Conservation (phyloP, 352 stramenopile genomes). For the Salisapilia sapeloensis region DNA sequence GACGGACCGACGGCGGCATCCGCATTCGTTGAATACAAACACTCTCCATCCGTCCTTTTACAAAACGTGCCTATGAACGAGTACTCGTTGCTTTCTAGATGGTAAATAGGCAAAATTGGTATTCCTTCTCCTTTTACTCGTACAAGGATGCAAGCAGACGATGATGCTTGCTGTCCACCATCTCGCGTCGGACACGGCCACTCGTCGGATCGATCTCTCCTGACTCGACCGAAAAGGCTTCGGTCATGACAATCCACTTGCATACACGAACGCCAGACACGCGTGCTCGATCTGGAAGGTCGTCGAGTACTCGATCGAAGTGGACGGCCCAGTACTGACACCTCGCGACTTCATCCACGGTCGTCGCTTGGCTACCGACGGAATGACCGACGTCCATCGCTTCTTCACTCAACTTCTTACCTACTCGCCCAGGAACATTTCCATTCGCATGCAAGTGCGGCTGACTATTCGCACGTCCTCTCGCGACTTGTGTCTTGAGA, state of each 20-base stretch:
- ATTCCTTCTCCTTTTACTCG: too few relatives aligned
- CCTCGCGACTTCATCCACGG: conserved; percentile 37
- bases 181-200: too few relatives aligned
- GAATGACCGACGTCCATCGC: conserved; percentile 8
- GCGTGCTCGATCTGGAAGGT: conserved; percentile 17
- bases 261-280: conserved; percentile 47
- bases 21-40: conserved; percentile 59
- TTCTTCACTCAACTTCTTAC: conserved; percentile 12
- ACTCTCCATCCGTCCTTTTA: conserved; percentile 1
- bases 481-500: conserved; percentile 25
- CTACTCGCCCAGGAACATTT: conserved; percentile 10
- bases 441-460: not conserved
- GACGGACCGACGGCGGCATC: conserved; percentile 71
- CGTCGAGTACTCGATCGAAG: conserved; percentile 45
- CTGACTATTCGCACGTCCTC: not conserved
- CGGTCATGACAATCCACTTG: conserved; percentile 70
- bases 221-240: conserved; percentile 42
- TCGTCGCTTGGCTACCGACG: conserved; percentile 12
- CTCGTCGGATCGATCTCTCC: conserved; percentile 38
- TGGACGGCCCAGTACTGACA: conserved; percentile 61
- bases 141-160: too few relatives aligned
- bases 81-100: too few relatives aligned
- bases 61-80: conserved; percentile 1
- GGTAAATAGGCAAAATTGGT: too few relatives aligned
- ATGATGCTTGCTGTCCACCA: too few relatives aligned